phyloP scores from a whole-genome alignment of 2,329 filamentous ascomycete genomes.

The Clathrospora elynae region DNA sequence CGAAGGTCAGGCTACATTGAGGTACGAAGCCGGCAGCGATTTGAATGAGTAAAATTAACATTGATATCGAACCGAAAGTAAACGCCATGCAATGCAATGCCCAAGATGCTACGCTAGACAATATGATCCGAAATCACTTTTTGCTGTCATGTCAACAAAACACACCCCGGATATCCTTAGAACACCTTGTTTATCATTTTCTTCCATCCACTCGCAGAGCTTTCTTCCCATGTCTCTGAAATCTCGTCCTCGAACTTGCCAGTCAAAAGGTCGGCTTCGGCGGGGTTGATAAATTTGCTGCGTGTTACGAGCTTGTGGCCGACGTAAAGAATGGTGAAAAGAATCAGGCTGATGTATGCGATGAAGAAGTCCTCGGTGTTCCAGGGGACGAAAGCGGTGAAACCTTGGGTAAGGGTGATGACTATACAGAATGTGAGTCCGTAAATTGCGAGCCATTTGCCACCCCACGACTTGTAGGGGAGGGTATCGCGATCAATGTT shows the following conservation, averaged over 20 bases:
- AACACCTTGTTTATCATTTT: slow-evolving; percentile 36
- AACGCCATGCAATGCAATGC: not conserved
- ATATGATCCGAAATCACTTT: not conserved
- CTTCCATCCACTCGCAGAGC: slow-evolving; percentile 39
- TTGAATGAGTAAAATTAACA: not conserved
- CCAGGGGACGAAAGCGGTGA: slow-evolving; percentile 51
- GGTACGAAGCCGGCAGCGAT: not conserved
- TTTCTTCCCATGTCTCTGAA: slow-evolving; percentile 43
- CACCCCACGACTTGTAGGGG: slow-evolving; percentile 45
- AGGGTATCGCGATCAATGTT: slow-evolving; percentile 48
- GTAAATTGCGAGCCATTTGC: slow-evolving; percentile 45
- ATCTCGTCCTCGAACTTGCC: slow-evolving; percentile 45
- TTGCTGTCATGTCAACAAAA: no score
- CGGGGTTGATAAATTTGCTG: slow-evolving; percentile 48
- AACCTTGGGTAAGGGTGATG: slow-evolving; percentile 50
- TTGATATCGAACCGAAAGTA: not conserved
- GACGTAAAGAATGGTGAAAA: slow-evolving; percentile 58
- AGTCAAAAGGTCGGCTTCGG: slow-evolving; percentile 51
- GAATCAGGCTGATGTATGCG: slow-evolving; percentile 48
- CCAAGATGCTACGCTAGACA: not conserved
- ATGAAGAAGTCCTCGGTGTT: slow-evolving; percentile 46
- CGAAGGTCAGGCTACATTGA: no score
- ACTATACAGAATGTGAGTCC: slow-evolving; percentile 47
- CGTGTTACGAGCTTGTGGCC: slow-evolving; percentile 60
- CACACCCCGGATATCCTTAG: no score